Conservation (phyloP, 768 basidiomycete genomes). For the Tephrocybe sp. region DNA sequence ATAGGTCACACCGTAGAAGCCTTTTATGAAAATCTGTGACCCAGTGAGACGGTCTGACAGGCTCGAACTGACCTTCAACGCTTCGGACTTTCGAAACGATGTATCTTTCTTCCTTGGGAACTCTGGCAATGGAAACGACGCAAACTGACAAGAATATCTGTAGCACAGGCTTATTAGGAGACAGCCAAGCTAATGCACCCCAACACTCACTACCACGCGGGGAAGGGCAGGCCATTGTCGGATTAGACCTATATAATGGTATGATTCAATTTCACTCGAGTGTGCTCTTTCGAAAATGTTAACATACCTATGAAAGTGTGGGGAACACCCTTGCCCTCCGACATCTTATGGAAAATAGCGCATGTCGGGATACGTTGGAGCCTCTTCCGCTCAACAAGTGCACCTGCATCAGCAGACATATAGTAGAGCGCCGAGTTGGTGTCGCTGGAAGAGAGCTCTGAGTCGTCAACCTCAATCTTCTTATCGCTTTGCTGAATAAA, state of each 20-base stretch:
- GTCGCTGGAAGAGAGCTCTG: neutral
- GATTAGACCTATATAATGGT: slow-evolving; percentile 43
- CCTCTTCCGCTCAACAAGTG: slow-evolving; percentile 24
- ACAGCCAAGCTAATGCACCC: neutral
- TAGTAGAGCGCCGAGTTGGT: slow-evolving; percentile 15
- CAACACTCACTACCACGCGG: slow-evolving; percentile 51
- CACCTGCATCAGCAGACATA: slow-evolving; percentile 16
- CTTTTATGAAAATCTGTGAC: slow-evolving; percentile 22
- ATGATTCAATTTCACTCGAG: neutral
- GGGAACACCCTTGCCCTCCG: slow-evolving; percentile 56
- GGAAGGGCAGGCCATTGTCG: slow-evolving; percentile 72
- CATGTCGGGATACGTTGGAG: slow-evolving; percentile 47
- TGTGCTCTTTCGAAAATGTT: too few relatives aligned
- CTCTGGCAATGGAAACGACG: slow-evolving; percentile 49
- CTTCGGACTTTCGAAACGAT: slow-evolving; percentile 56
- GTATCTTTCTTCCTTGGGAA: slow-evolving; percentile 52
- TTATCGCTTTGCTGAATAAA: slow-evolving; percentile 44
- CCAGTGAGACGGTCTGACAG: neutral
- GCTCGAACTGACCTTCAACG: slow-evolving; percentile 44
- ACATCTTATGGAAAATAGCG: slow-evolving; percentile 59
- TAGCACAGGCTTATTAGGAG: neutral
- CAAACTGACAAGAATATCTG: slow-evolving; percentile 66
- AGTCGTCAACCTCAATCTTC: neutral
- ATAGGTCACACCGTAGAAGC: slow-evolving; percentile 62
- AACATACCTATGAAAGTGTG: slow-evolving; percentile 56